Percentiles rank a stretch among this genome's conserved stretches.
Evolutionary conservation across 768 basidiomycete species (phyloP).

Genomic region (Serendipita sp.): DNA sequence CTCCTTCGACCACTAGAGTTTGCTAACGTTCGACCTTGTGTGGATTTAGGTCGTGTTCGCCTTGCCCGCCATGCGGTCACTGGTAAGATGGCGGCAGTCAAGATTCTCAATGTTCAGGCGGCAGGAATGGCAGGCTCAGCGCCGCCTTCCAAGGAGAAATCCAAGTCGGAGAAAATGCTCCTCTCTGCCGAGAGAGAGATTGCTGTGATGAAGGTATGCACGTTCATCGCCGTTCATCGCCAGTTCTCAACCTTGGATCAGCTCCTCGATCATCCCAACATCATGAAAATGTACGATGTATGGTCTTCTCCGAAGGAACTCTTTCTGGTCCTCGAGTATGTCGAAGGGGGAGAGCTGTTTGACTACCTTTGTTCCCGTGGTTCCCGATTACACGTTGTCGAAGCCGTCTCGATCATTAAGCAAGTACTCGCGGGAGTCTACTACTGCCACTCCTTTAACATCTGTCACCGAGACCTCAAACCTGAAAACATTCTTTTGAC

Average conservation of each 20-base stretch:
- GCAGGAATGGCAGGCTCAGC: constrained; percentile 58
- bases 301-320: constrained; percentile 86
- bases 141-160: constrained; percentile 39
- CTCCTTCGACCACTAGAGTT: no score
- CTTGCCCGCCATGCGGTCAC: constrained; percentile 77
- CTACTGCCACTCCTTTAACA: constrained; percentile 95
- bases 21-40: background rate
- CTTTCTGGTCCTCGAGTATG: constrained; percentile 86
- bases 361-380: constrained; percentile 89
- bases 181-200: constrained; percentile 89
- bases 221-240: background rate
- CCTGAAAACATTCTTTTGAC: constrained; percentile 75
- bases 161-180: constrained; percentile 64
- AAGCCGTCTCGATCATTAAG: constrained; percentile 86
- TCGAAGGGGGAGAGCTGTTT: constrained; percentile 91
- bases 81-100: constrained; percentile 86
- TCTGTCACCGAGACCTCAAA: constrained; percentile 95
- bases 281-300: constrained; percentile 89
- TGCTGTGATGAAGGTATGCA: constrained; percentile 73
- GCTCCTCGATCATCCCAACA: constrained; percentile 95
- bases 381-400: constrained; percentile 47
- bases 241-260: background rate
- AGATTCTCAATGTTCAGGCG: constrained; percentile 79
- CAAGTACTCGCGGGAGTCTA: constrained; percentile 91
- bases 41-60: constrained; percentile 58